Conservation (phyloP, 2,329 filamentous ascomycete genomes). For the Malbranchea zuffiana region DNA sequence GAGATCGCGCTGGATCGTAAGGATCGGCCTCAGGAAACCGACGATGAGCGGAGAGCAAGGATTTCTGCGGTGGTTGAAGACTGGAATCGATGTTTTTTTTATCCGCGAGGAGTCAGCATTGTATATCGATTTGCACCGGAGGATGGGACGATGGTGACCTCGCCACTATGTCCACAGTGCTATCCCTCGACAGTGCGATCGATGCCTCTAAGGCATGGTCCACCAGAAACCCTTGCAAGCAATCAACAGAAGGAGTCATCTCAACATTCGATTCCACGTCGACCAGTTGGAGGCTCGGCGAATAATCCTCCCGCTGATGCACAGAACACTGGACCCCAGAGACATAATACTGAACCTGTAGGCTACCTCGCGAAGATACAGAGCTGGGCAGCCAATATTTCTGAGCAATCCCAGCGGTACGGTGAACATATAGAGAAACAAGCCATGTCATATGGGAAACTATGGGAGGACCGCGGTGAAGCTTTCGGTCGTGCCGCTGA, state of each 20-base stretch:
- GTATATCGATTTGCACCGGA: slow-evolving; percentile 28
- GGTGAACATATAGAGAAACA: slow-evolving; percentile 30
- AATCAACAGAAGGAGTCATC: slow-evolving; percentile 6
- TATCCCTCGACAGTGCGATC: slow-evolving; percentile 29
- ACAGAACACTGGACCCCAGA: not conserved
- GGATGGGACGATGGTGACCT: slow-evolving; percentile 23
- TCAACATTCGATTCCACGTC: slow-evolving; percentile 10
- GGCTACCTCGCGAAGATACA: not conserved
- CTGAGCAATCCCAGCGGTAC: slow-evolving; percentile 31
- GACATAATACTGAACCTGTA: not conserved
- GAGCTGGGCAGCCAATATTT: slow-evolving; percentile 27
- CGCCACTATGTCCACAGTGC: slow-evolving; percentile 31
- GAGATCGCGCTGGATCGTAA: slow-evolving; percentile 34
- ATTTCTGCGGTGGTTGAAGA: slow-evolving; percentile 32
- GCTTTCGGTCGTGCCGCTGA: slow-evolving; percentile 30
- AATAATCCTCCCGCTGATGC: not conserved
- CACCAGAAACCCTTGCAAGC: slow-evolving; percentile 8
- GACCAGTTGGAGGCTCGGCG: slow-evolving; percentile 11
- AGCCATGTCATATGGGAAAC: slow-evolving; percentile 26
- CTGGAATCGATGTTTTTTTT: slow-evolving; percentile 37
- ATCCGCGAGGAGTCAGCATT: slow-evolving; percentile 26
- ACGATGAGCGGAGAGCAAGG: slow-evolving; percentile 29
- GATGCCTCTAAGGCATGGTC: slow-evolving; percentile 19
- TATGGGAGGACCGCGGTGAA: slow-evolving; percentile 26
- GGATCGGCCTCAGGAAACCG: slow-evolving; percentile 33